Conservation (phyloP, 441 rosid genomes). For the Pelargonium exstipulatum region DNA sequence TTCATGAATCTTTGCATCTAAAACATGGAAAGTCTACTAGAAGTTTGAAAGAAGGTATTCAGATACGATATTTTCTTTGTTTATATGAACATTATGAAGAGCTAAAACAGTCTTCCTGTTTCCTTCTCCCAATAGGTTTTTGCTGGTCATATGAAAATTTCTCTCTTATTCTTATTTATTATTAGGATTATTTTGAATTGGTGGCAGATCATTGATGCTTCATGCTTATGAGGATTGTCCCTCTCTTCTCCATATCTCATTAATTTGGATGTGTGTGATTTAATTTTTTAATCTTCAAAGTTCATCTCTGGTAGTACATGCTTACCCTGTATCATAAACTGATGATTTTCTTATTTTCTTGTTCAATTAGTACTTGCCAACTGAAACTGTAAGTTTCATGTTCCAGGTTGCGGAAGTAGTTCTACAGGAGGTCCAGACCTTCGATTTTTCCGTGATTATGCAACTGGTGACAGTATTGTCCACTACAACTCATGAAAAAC, state of each 20-base stretch:
- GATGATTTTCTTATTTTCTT: neutral
- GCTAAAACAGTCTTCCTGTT: too few species aligned
- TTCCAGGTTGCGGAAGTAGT: constrained; percentile 86
- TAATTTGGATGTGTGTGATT: neutral
- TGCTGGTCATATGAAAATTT: too few species aligned
- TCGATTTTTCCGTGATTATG: constrained; percentile 72
- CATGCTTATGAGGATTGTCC: neutral
- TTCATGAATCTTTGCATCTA: neutral
- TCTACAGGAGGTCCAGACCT: constrained; percentile 57
- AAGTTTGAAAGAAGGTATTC: neutral
- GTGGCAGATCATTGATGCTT: neutral
- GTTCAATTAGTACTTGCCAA: neutral
- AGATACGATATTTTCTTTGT: neutral
- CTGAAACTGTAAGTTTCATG: constrained; percentile 4
- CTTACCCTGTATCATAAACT: neutral
- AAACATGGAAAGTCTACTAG: neutral
- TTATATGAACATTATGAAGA: too few species aligned
- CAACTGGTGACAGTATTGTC: constrained; percentile 73
- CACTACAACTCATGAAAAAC: constrained; percentile 46
- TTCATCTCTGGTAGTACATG: neutral
- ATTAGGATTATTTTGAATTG: neutral
- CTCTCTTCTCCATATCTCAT: neutral
- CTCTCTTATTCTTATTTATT: too few species aligned
- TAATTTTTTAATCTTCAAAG: neutral
- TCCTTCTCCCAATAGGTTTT: too few species aligned